Evolutionary conservation across 139 green algal genomes (phyloP).

Genomic region (Micractinium conductrix): DNA sequence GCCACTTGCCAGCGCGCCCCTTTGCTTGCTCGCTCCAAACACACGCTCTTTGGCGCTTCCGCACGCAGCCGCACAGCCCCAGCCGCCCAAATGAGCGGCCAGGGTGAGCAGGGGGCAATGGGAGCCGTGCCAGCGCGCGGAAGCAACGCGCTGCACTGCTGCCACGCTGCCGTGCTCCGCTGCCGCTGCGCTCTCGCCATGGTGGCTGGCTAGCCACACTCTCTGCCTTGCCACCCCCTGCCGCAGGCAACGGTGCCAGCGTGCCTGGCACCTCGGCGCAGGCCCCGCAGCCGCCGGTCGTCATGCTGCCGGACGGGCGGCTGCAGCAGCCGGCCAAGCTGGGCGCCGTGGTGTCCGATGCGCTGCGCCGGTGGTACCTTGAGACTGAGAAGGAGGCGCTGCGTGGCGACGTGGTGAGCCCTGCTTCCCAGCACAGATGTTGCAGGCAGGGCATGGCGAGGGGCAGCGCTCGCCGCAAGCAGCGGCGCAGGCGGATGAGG

Average conservation of each 20-base stretch:
- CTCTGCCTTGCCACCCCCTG: neutral
- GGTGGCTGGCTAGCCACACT: neutral
- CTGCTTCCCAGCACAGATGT: neutral
- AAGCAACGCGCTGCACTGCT: too few species aligned
- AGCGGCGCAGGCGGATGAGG: too few species aligned
- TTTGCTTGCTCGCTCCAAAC: too few species aligned
- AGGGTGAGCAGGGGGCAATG: slow-evolving; percentile 22
- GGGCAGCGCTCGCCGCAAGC: too few species aligned
- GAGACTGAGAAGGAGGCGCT: slow-evolving; percentile 74
- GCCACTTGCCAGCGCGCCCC: too few species aligned
- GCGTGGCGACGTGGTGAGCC: slow-evolving; percentile 60
- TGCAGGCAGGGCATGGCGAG: too few species aligned
- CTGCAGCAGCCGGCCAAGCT: slow-evolving; percentile 42
- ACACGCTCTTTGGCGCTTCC: too few species aligned
- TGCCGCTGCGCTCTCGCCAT: neutral
- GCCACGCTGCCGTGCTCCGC: neutral
- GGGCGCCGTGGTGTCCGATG: slow-evolving; percentile 67
- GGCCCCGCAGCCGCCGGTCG: slow-evolving; percentile 19
- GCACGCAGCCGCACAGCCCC: too few species aligned
- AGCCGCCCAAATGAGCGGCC: slow-evolving; percentile 8
- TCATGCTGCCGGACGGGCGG: slow-evolving; percentile 37
- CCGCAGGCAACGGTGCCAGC: neutral
- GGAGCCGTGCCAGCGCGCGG: too few species aligned
- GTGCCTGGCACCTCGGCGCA: neutral
- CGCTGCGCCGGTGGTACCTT: slow-evolving; percentile 79